phyloP scores from a whole-genome alignment of 2,329 filamentous ascomycete species.

The Colletotrichum echinochloae region DNA sequence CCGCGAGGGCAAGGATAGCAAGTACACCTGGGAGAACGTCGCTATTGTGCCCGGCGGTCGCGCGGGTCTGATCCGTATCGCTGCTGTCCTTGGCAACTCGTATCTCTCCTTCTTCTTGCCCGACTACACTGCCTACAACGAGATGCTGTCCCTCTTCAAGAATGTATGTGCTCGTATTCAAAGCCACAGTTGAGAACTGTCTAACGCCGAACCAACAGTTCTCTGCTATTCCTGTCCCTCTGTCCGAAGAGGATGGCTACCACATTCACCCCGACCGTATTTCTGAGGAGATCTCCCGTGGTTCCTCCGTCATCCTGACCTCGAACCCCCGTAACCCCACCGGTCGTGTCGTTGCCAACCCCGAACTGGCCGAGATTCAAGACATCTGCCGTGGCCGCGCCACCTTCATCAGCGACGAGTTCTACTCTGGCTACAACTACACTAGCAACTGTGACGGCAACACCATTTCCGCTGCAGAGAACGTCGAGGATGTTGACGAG shows the following conservation, averaged over 20 bases:
- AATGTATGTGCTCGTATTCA: constrained; percentile 66
- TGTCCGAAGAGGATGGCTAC: constrained; percentile 88
- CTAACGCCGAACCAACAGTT: constrained; percentile 65
- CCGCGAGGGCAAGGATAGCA: constrained; percentile 84
- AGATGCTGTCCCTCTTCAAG: constrained; percentile 95
- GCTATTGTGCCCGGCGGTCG: constrained; percentile 95
- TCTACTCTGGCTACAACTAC: constrained; percentile 98
- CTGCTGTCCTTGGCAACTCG: constrained; percentile 91
- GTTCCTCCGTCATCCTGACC: constrained; percentile 89
- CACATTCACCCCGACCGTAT: constrained; percentile 95
- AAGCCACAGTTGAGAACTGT: neutral
- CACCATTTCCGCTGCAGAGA: constrained; percentile 89
- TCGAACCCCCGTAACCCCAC: constrained; percentile 97
- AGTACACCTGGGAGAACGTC: constrained; percentile 98
- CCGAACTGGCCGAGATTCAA: constrained; percentile 89
- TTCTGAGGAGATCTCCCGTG: constrained; percentile 87
- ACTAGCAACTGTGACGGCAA: constrained; percentile 90
- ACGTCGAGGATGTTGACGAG: constrained; percentile 88
- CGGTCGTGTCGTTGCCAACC: constrained; percentile 85
- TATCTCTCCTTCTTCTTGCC: constrained; percentile 95
- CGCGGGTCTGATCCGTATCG: constrained; percentile 93
- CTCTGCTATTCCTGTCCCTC: constrained; percentile 85
- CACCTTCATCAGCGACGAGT: constrained; percentile 95
- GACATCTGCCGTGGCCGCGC: constrained; percentile 91
- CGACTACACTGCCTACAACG: constrained; percentile 97